A percentile compares a stretch with the other conserved stretches of the same genome.
Conservation (phyloP, 495 filamentous ascomycete species). For the Pyronema domesticum region DNA sequence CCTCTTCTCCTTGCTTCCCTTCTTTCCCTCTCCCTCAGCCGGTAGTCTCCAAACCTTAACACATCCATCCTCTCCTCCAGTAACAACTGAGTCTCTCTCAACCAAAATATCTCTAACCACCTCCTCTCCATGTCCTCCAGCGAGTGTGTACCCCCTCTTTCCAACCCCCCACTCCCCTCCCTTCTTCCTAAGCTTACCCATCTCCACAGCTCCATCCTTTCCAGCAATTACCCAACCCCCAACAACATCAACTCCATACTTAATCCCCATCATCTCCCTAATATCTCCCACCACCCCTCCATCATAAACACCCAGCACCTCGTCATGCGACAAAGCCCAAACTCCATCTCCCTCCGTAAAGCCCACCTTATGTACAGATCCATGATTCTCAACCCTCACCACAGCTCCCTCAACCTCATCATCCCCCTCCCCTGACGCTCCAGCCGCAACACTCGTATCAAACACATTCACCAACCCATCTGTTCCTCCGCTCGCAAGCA, state of each 20-base stretch:
- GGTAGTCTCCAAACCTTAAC: slow-evolving; percentile 42
- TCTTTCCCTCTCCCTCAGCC: slow-evolving; percentile 1
- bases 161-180: slow-evolving; percentile 37
- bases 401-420: slow-evolving; percentile 74
- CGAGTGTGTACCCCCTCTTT: slow-evolving; percentile 26
- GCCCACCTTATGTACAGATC: slow-evolving; percentile 67
- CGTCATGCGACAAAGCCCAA: slow-evolving; percentile 31
- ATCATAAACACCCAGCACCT: slow-evolving; percentile 24
- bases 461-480: slow-evolving; percentile 80
- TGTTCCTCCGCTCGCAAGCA: slow-evolving; percentile 74
- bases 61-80: slow-evolving; percentile 60
- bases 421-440: slow-evolving; percentile 33
- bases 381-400: slow-evolving; percentile 73
- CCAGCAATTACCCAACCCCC: slow-evolving; percentile 42
- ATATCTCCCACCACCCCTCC: slow-evolving; percentile 45
- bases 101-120: slow-evolving; percentile 44
- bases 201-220: slow-evolving; percentile 30
- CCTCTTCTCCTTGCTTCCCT: slow-evolving; percentile 10
- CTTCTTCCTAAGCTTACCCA: slow-evolving; percentile 12
- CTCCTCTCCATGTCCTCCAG: slow-evolving; percentile 31
- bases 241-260: slow-evolving; percentile 65
- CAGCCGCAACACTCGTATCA: slow-evolving; percentile 31
- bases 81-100: slow-evolving; percentile 62
- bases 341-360: slow-evolving; percentile 36
- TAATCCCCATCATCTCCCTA: slow-evolving; percentile 48